Evolutionary conservation across 2,329 filamentous ascomycete genomes (phyloP).

Genomic region (Fusarium neocosmosporiellum): DNA sequence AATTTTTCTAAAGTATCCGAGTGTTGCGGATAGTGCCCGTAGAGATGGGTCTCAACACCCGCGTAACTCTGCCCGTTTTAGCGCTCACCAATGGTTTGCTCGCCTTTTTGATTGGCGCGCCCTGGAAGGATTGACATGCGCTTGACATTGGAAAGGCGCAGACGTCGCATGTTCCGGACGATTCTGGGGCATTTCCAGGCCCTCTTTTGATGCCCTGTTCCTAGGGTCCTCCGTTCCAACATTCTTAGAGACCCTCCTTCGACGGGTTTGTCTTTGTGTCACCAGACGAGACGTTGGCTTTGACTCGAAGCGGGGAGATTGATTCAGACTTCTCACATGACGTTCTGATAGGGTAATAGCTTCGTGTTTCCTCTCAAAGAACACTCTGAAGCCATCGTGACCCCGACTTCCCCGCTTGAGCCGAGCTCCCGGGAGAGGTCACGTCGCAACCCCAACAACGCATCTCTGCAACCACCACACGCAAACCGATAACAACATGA

Average conservation of each 20-base stretch:
- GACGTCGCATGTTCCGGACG: neutral
- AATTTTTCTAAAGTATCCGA: neutral
- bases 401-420: neutral
- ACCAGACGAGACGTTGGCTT: neutral
- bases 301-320: neutral
- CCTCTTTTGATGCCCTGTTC: neutral
- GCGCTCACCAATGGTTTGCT: neutral
- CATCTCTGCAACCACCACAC: neutral
- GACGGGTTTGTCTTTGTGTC: neutral
- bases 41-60: neutral
- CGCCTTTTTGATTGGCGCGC: neutral
- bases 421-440: neutral
- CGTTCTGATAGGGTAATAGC: neutral
- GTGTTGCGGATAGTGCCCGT: neutral
- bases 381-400: neutral
- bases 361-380: neutral
- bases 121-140: constrained; percentile 2
- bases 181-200: constrained; percentile 1
- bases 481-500: neutral
- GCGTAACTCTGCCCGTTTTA: constrained; percentile 1
- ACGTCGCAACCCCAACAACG: neutral
- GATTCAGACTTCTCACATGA: neutral
- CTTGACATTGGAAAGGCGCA: constrained; percentile 11
- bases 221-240: neutral
- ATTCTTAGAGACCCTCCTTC: neutral